Conservation (phyloP, 2,329 filamentous ascomycete genomes). For the Colletotrichum euphorbiae region DNA sequence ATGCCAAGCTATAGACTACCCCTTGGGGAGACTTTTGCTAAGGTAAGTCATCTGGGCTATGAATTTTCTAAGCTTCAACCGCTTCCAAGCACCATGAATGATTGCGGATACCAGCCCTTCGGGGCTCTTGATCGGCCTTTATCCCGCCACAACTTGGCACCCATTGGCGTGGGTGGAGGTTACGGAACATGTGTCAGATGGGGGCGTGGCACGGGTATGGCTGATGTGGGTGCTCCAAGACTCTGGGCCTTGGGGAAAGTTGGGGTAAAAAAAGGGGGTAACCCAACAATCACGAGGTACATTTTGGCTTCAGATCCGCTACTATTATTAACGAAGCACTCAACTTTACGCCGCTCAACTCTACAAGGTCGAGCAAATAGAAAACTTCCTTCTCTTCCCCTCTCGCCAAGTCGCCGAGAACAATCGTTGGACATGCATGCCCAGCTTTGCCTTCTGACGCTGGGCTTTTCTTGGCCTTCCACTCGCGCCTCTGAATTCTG, state of each 20-base stretch:
- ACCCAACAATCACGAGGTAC: conserved; percentile 1
- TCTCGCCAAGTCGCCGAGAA: conserved; percentile 36
- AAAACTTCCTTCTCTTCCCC: conserved; percentile 15
- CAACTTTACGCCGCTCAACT: not conserved
- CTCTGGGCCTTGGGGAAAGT: conserved; percentile 19
- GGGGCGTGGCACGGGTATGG: too few relatives aligned
- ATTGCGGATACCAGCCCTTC: not conserved
- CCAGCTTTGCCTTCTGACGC: conserved; percentile 31
- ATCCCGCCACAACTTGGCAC: conserved; percentile 6
- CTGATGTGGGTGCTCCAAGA: not conserved
- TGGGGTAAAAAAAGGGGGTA: conserved; percentile 22
- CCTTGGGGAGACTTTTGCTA: conserved; percentile 8
- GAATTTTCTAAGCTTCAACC: not conserved
- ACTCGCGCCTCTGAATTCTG: conserved; percentile 5
- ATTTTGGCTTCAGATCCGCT: not conserved
- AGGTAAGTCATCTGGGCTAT: not conserved
- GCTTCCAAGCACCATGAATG: not conserved
- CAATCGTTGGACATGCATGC: conserved; percentile 35
- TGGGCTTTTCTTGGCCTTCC: conserved; percentile 35
- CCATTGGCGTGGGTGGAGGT: too few relatives aligned
- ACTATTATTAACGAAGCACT: not conserved
- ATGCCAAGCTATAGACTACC: conserved; percentile 14
- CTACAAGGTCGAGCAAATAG: not conserved
- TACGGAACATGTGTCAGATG: too few relatives aligned
- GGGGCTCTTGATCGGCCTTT: not conserved